phyloP scores from a whole-genome alignment of 148 eudicot genomes.

The Euryodendron excelsum region DNA sequence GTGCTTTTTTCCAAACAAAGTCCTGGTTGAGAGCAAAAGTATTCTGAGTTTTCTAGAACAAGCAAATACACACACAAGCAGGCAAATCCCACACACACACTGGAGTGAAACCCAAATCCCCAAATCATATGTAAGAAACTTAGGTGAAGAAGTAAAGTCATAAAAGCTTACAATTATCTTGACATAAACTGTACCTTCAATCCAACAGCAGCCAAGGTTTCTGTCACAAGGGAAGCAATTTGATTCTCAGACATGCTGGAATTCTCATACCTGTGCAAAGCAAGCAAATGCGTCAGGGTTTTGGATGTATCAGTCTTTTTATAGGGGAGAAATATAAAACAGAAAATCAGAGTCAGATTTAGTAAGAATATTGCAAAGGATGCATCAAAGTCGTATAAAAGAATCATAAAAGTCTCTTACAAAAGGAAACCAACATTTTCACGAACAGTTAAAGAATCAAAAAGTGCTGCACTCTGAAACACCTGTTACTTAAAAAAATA shows the following conservation, averaged over 20 bases:
- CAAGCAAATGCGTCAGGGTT: slow-evolving; percentile 7
- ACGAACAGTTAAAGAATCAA: slow-evolving; percentile 89
- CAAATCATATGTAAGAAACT: not conserved
- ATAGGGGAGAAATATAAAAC: slow-evolving; percentile 1
- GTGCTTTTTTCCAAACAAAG: not conserved
- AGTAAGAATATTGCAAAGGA: not conserved
- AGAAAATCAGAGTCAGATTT: not conserved
- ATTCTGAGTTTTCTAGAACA: not conserved
- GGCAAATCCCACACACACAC: too few species aligned
- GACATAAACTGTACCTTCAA: slow-evolving; percentile 53
- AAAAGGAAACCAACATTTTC: slow-evolving; percentile 95
- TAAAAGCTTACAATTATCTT: not conserved
- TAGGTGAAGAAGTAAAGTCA: not conserved
- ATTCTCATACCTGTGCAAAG: slow-evolving; percentile 65
- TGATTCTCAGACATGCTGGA: slow-evolving; percentile 76
- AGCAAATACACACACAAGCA: too few species aligned
- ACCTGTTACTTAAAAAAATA: slow-evolving; percentile 51
- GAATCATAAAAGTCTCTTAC: slow-evolving; percentile 48
- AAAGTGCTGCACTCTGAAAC: slow-evolving; percentile 93
- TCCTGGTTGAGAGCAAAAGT: not conserved
- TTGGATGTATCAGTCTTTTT: too few species aligned
- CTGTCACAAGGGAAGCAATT: slow-evolving; percentile 69
- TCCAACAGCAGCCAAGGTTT: slow-evolving; percentile 90
- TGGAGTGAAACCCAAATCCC: too few species aligned
- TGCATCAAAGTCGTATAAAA: not conserved